Conservation (phyloP, 345 rosid species). For the Turritis glabra region DNA sequence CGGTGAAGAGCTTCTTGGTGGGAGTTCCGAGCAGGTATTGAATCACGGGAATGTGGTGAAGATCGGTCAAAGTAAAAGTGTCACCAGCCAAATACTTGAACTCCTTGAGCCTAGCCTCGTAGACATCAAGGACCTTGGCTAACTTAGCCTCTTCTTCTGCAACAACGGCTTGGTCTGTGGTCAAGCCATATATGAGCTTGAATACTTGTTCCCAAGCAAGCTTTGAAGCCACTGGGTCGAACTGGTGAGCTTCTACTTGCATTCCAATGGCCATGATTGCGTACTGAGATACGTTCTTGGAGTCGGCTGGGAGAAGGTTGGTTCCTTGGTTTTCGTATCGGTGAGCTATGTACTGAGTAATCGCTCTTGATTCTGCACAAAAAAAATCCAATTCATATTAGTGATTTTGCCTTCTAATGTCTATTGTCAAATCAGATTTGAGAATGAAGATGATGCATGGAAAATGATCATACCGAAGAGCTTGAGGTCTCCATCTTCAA, state of each 20-base stretch:
- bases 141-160: conserved; percentile 58
- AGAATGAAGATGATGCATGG: not conserved
- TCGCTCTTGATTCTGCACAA: conserved; percentile 79
- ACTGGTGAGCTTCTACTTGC: conserved; percentile 73
- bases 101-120: conserved; percentile 57
- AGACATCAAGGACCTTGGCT: conserved; percentile 55
- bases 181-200: conserved; percentile 54
- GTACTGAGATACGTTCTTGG: conserved; percentile 31
- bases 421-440: not conserved
- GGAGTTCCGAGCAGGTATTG: conserved; percentile 46
- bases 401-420: not conserved
- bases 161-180: conserved; percentile 53
- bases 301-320: conserved; percentile 42
- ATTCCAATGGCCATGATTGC: conserved; percentile 49
- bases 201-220: conserved; percentile 54
- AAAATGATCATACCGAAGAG: conserved; percentile 57
- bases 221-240: conserved; percentile 58
- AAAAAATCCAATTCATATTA: not conserved
- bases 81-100: conserved; percentile 70
- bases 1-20: conserved; percentile 45
- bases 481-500: conserved; percentile 74
- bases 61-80: conserved; percentile 65
- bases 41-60: conserved; percentile 68
- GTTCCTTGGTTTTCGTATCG: conserved; percentile 58
- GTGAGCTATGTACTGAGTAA: conserved; percentile 61